Evolutionary conservation across 352 stramenopile species (phyloP).

Genomic region (Globisporangium barbulae): DNA sequence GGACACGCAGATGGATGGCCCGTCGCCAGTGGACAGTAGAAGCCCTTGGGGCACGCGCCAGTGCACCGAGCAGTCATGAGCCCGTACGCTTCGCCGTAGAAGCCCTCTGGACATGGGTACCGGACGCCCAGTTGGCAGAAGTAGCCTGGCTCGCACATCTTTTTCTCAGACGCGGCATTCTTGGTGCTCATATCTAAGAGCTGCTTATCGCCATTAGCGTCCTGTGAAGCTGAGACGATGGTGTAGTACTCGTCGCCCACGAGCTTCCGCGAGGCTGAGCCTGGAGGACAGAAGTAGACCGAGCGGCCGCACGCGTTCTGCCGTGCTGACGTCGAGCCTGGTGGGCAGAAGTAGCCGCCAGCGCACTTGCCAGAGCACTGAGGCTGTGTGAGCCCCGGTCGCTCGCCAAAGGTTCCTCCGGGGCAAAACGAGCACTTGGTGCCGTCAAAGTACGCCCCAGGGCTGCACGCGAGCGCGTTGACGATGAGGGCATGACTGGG

Average conservation of each 20-base stretch:
- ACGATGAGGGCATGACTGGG: neutral
- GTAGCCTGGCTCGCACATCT: slow-evolving; percentile 55
- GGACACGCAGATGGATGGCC: slow-evolving; percentile 43
- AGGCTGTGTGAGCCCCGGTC: slow-evolving; percentile 29
- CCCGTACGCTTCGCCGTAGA: slow-evolving; percentile 35
- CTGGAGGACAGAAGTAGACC: slow-evolving; percentile 53
- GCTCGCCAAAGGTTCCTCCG: slow-evolving; percentile 41
- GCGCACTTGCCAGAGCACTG: slow-evolving; percentile 49
- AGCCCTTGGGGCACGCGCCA: slow-evolving; percentile 40
- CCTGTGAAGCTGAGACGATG: slow-evolving; percentile 21
- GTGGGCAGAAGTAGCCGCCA: slow-evolving; percentile 52
- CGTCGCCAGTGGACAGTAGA: slow-evolving; percentile 54
- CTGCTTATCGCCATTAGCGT: neutral
- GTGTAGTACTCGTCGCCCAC: slow-evolving; percentile 65
- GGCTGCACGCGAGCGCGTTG: slow-evolving; percentile 32
- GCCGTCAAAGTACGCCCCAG: slow-evolving; percentile 44
- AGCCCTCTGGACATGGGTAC: slow-evolving; percentile 43
- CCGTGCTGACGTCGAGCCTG: slow-evolving; percentile 52
- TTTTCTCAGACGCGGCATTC: slow-evolving; percentile 10
- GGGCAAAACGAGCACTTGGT: slow-evolving; percentile 41
- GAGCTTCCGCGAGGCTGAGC: slow-evolving; percentile 32
- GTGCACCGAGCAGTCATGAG: slow-evolving; percentile 35
- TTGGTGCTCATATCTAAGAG: neutral
- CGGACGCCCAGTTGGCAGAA: slow-evolving; percentile 63
- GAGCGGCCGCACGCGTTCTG: slow-evolving; percentile 46